Conservation (phyloP, 306 rosid genomes). For the Carpinus viminea region DNA sequence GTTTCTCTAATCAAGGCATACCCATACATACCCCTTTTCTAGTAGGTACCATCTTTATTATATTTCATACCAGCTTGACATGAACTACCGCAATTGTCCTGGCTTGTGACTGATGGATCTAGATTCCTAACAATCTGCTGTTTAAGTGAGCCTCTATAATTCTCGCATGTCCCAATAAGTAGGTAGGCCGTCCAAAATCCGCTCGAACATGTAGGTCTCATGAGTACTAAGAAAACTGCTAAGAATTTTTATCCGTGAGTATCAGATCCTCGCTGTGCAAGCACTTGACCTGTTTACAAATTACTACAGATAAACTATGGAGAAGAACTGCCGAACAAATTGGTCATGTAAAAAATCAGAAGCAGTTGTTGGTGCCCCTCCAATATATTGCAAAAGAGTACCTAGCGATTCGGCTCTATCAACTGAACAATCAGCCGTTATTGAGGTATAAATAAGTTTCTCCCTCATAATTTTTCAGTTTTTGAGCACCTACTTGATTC, state of each 20-base stretch:
- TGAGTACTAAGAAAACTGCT: too few species aligned
- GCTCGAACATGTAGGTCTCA: too few species aligned
- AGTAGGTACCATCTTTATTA: slow-evolving; percentile 15
- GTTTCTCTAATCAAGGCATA: slow-evolving; percentile 5
- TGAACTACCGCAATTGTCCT: background rate
- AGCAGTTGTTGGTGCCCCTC: background rate
- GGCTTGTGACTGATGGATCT: background rate
- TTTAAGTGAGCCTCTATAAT: too few species aligned
- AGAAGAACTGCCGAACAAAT: background rate
- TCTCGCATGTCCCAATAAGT: too few species aligned
- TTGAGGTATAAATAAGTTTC: background rate
- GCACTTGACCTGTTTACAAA: too few species aligned
- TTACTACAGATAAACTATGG: background rate
- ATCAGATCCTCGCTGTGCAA: too few species aligned
- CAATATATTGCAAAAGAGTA: too few species aligned
- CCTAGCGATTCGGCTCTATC: background rate
- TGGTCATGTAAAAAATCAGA: background rate
- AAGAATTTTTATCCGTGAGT: too few species aligned
- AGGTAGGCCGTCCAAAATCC: too few species aligned
- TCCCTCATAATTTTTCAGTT: background rate
- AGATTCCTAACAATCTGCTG: too few species aligned
- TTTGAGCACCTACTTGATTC: background rate
- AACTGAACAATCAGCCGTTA: background rate
- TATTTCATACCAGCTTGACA: slow-evolving; percentile 10
- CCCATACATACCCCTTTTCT: slow-evolving; percentile 5